These are phyloP conservation scores for Tilletia indica DNA, from an alignment of 1,284 basidiomycete species.

Conservation along the genomic window DNA sequence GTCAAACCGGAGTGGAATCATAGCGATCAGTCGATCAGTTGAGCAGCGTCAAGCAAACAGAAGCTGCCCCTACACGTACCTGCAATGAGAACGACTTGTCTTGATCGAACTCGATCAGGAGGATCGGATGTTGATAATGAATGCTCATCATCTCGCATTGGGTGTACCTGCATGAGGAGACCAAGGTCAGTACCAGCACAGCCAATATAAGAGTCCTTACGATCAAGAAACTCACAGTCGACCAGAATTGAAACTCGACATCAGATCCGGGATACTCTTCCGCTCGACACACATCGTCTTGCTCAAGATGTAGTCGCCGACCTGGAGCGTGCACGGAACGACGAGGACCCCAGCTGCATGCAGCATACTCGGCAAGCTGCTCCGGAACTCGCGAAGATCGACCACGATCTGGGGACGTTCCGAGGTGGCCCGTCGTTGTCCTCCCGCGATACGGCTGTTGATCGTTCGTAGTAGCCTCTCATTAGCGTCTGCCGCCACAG, in stretches of 20 bases:
- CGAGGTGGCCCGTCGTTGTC: slow-evolving; percentile 66
- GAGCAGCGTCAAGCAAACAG: not conserved
- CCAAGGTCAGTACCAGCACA: too few relatives aligned
- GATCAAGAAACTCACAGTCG: slow-evolving; percentile 61
- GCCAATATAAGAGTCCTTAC: not conserved
- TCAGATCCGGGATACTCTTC: slow-evolving; percentile 87
- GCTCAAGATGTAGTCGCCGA: slow-evolving; percentile 93
- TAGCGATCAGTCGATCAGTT: not conserved
- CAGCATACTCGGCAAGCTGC: slow-evolving; percentile 82
- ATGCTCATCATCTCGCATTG: slow-evolving; percentile 97
- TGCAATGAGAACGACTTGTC: slow-evolving; percentile 82
- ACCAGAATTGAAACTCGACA: slow-evolving; percentile 87
- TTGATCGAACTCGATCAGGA: slow-evolving; percentile 98
- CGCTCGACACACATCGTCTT: slow-evolving; percentile 95
- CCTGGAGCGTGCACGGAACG: slow-evolving; percentile 83
- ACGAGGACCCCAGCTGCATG: slow-evolving; percentile 78
- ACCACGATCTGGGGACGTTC: slow-evolving; percentile 84
- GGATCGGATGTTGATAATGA: slow-evolving; percentile 87
- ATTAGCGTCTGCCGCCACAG: slow-evolving; percentile 56
- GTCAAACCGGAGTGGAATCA: not conserved
- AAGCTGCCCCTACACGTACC: not conserved
- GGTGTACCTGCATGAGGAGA: slow-evolving; percentile 63
- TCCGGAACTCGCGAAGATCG: slow-evolving; percentile 94
- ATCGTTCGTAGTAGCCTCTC: slow-evolving; percentile 74
- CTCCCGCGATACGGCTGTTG: slow-evolving; percentile 82